Base-by-base conservation (phyloP, 192 early-diverging fungal species). In the Entomortierella parvispora region DNA sequence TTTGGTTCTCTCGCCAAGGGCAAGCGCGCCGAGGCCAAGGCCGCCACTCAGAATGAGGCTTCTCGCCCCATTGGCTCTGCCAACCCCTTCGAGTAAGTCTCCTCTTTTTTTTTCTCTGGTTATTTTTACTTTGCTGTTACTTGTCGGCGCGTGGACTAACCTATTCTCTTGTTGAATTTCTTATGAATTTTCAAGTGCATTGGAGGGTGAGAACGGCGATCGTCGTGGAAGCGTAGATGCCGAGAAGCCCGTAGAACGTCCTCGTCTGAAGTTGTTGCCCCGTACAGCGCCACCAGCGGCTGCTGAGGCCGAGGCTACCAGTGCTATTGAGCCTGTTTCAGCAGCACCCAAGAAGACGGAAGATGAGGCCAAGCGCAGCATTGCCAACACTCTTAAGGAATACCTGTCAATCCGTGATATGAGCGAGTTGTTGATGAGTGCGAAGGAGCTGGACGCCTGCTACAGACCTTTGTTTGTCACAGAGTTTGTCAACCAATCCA, bases 381-480 rank as follows among this genome's bases (percentile, higher is more conserved):
- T 68, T 48, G 75, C 82, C 44, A 86, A 89, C 47, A 82, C 88
- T 46, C 53, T 92, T 25, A 69, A 83, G 49, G 91, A 93, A 80
- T 94, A 86, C 68, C 62, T 87, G 51, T 71, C 81, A 9, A 64
- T 91, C 37, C 81, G 79, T 68, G 80, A 83, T 68, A 83, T 88
- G 34, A 52, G 75, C 42, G 93, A 95, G 79, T 71, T 93, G 32
- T 66, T 87, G 46, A 77, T 81, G 50, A 89, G 90, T 65, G 79
- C 92, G 56, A 88, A 93, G 84, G 93, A 93, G 33, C 22, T 80
- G 55, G 77, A 79, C 47, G 46, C 22, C 8, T 56, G 48, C 55
- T 76, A 76, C 65, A 45, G 58, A 9, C 42, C 70, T 20, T 31
- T 80, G 28, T 33, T 70, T 47, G 69, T 83, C 22, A 58, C 58